Base-by-base conservation (phyloP, 371 early-diverging fungal genomes). In the Massospora cicadina region DNA sequence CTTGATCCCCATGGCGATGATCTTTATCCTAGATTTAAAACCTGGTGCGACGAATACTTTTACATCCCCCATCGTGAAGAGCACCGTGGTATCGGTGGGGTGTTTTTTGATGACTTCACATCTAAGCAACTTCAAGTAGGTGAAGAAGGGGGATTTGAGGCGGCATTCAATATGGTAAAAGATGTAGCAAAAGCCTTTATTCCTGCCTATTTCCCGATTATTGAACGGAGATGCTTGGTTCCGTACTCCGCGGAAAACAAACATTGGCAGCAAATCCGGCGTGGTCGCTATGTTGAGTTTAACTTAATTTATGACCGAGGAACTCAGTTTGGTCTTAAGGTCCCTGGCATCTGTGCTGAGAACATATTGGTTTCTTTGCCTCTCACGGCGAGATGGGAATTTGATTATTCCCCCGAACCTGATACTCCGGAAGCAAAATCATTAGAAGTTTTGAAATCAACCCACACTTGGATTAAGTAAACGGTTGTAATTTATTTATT, bases 241-340 rank as follows among this genome's bases (percentile, higher is more conserved):
- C 77, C 81, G 10, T 91, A 75, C 66, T 77, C 80, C 24, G 72
- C 76, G 1, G 80, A 80, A 23, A 77, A 88, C 72, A 86, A 81
- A 65, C 69, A 72, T 17, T 92, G 91, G 91, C 91, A 91, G 73
- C 85, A 89, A 65, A 65, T 91, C 23, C 80, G 92, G 55, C 81
- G 92, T 32, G 92, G 92, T 12, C 82, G 90, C 21, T 92, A 92
- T 69, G 90, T 88, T 10, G 92, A 92, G 71, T 92, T 92, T 72
- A 92, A 92, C 67, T 71, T 91, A 69, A 81, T 91, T 24, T 81
- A 88, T 70, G 92, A 92, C 69, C 80, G 92, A 33, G 92, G 92
- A 53, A 92, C 92, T 31, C 89, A 90, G 68, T 92, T 91, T 75
- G 92, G 92, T 10, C 71, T 92, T 58, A 73, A 81, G 70, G 89